These are phyloP conservation scores for Coniochaeta prunicola DNA, from an alignment of 2,329 filamentous ascomycete species.

Conservation along the genomic window DNA sequence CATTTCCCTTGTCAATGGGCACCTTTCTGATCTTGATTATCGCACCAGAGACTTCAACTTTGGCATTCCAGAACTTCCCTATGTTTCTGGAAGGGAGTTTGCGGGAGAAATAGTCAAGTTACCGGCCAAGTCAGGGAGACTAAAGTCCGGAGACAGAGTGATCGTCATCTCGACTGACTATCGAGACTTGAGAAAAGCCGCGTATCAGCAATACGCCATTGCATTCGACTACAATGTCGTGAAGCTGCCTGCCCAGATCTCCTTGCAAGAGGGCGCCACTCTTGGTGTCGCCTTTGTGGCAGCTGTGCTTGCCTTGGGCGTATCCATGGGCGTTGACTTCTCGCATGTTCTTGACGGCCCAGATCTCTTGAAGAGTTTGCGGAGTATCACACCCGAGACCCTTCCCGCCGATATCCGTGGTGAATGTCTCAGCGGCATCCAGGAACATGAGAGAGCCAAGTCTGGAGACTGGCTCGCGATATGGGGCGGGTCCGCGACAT, in stretches of 20 bases:
- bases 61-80: constrained; percentile 59
- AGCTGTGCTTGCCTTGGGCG: constrained; percentile 56
- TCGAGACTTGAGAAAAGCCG: constrained; percentile 62
- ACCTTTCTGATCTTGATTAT: constrained; percentile 1
- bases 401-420: constrained; percentile 54
- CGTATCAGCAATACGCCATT: constrained; percentile 64
- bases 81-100: constrained; percentile 63
- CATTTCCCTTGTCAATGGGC: background rate
- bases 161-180: constrained; percentile 70
- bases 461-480: constrained; percentile 64
- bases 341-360: constrained; percentile 43
- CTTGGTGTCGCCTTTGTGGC: constrained; percentile 68
- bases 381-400: constrained; percentile 31
- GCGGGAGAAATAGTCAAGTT: constrained; percentile 53
- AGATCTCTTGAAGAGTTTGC: constrained; percentile 47
- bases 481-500: constrained; percentile 70
- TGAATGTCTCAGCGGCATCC: constrained; percentile 55
- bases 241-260: constrained; percentile 46
- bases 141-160: constrained; percentile 40
- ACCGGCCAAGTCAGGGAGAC: background rate
- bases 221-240: constrained; percentile 59
- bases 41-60: constrained; percentile 59
- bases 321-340: constrained; percentile 66
- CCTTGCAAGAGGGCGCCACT: constrained; percentile 49
- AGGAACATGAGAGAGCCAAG: constrained; percentile 42